phyloP scores from a whole-genome alignment of 371 early-diverging fungal genomes.

The Chytridiales sp. region DNA sequence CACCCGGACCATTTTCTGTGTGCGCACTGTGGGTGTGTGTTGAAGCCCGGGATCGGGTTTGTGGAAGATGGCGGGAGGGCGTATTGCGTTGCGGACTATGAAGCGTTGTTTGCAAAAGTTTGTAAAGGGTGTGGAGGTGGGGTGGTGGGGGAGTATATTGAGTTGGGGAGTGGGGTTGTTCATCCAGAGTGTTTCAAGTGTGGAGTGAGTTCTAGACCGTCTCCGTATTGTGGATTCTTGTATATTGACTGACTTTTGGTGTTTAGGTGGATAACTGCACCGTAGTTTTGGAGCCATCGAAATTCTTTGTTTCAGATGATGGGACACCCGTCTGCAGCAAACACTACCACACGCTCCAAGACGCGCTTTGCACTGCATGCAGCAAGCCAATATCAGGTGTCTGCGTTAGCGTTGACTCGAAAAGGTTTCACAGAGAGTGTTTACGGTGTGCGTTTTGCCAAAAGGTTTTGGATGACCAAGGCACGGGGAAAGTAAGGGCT shows the following conservation, averaged over 20 bases:
- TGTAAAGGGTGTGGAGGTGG: constrained; percentile 64
- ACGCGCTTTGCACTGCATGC: constrained; percentile 36
- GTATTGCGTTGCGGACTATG: constrained; percentile 72
- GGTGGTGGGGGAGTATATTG: constrained; percentile 60
- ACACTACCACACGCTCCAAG: constrained; percentile 48
- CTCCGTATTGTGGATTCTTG: background rate
- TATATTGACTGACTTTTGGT: background rate
- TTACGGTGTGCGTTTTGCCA: constrained; percentile 56
- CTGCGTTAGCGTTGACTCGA: constrained; percentile 41
- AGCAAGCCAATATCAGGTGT: constrained; percentile 50
- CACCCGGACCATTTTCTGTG: constrained; percentile 74
- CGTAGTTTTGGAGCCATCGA: constrained; percentile 32
- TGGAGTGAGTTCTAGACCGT: constrained; percentile 36
- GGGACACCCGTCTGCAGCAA: constrained; percentile 63
- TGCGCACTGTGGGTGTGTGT: constrained; percentile 56
- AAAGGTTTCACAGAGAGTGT: constrained; percentile 52
- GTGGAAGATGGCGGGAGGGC: constrained; percentile 66
- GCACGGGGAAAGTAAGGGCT: constrained; percentile 9
- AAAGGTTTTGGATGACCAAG: constrained; percentile 32
- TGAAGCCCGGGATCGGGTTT: constrained; percentile 59
- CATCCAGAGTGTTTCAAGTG: constrained; percentile 73
- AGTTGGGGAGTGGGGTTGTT: constrained; percentile 64
- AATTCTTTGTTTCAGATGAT: constrained; percentile 54
- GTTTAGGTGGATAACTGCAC: background rate
- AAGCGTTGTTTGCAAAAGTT: constrained; percentile 58